Conservation (phyloP, 176 grass and related monocot genomes). For the Juncus inflexus region DNA sequence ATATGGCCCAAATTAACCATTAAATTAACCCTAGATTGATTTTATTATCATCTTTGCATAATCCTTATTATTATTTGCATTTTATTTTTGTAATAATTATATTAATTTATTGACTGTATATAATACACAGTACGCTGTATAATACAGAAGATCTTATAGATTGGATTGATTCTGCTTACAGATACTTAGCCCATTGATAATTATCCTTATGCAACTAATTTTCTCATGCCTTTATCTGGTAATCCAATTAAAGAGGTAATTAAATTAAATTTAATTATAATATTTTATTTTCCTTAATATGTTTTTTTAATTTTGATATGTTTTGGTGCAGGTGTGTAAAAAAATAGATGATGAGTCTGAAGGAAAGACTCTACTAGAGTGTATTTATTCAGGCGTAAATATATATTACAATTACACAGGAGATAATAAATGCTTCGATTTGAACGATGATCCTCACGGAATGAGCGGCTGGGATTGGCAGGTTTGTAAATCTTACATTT, state of each 20-base stretch:
- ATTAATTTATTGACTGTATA: not conserved
- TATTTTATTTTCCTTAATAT: slow-evolving; percentile 12
- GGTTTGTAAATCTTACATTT: slow-evolving; percentile 31
- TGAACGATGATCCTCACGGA: slow-evolving; percentile 92
- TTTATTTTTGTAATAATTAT: no score
- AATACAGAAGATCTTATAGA: slow-evolving; percentile 55
- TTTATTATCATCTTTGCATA: no score
- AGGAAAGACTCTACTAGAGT: slow-evolving; percentile 46
- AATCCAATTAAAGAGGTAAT: slow-evolving; percentile 90
- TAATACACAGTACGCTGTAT: slow-evolving; percentile 55
- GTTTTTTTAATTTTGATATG: no score
- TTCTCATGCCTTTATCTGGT: slow-evolving; percentile 87
- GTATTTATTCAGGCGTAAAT: slow-evolving; percentile 84
- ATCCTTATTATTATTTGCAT: no score
- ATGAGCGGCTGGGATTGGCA: slow-evolving; percentile 96
- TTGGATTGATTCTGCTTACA: slow-evolving; percentile 87
- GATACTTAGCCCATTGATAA: slow-evolving; percentile 94
- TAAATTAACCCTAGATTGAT: no score
- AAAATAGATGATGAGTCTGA: slow-evolving; percentile 64
- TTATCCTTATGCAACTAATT: slow-evolving; percentile 74
- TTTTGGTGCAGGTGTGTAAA: slow-evolving; percentile 62
- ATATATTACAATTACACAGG: slow-evolving; percentile 91
- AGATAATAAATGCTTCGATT: slow-evolving; percentile 71
- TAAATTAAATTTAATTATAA: not conserved
- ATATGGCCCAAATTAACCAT: no score